phyloP scores from a whole-genome alignment of 2,329 filamentous ascomycete species.

The Didymellaceae sp. region DNA sequence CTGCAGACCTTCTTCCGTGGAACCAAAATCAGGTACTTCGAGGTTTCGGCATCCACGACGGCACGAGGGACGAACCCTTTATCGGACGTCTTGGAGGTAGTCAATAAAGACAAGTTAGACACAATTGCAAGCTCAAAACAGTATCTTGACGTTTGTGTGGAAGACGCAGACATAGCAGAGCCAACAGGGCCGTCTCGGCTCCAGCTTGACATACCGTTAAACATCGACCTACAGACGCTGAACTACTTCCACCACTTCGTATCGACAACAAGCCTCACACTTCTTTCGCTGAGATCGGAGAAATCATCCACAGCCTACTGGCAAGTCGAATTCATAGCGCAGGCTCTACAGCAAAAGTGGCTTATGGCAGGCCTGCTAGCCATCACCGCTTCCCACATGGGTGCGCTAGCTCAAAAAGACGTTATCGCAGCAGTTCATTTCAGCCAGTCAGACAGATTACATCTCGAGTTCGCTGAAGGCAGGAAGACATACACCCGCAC shows the following conservation, averaged over 20 bases:
- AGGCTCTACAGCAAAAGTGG: slow-evolving; percentile 28
- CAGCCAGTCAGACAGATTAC: background rate
- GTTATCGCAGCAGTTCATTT: background rate
- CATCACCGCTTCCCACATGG: slow-evolving; percentile 30
- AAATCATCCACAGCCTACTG: slow-evolving; percentile 24
- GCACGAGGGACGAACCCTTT: background rate
- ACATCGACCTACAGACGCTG: slow-evolving; percentile 28
- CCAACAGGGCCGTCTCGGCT: too few species aligned
- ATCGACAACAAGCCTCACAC: background rate
- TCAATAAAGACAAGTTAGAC: too few species aligned
- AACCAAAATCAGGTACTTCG: slow-evolving; percentile 49
- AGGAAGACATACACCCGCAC: too few species aligned
- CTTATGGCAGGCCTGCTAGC: slow-evolving; percentile 38
- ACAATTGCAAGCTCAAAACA: too few species aligned
- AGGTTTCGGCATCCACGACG: slow-evolving; percentile 29
- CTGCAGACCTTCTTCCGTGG: slow-evolving; percentile 51
- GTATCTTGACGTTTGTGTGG: too few species aligned
- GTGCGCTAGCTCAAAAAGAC: slow-evolving; percentile 7
- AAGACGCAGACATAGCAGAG: too few species aligned
- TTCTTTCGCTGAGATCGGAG: background rate
- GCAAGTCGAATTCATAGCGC: slow-evolving; percentile 23
- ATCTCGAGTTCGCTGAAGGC: background rate
- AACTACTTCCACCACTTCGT: slow-evolving; percentile 38
- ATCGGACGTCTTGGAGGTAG: too few species aligned
- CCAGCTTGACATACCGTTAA: too few species aligned